These are phyloP conservation scores for Halenospora varia DNA, from an alignment of 495 filamentous ascomycete genomes.

Conservation along the genomic window DNA sequence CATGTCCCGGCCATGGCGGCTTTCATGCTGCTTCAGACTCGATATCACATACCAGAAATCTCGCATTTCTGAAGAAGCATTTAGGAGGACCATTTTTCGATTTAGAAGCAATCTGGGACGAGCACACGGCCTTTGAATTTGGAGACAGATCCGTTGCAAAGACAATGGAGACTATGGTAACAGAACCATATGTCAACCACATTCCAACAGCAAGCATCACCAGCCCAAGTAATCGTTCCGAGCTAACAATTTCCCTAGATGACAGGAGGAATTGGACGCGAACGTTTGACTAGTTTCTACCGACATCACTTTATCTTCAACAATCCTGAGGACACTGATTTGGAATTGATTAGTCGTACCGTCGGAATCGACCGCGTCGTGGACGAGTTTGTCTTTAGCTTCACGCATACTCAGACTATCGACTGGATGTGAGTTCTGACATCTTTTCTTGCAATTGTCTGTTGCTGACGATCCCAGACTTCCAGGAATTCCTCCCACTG, in stretches of 20 bases:
- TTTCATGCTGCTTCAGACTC: conserved; percentile 9
- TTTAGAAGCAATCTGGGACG: conserved; percentile 57
- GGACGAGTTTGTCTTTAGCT: conserved; percentile 55
- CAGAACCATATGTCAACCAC: conserved; percentile 58
- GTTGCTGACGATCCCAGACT: conserved; percentile 26
- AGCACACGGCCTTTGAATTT: conserved; percentile 54
- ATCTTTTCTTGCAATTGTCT: conserved; percentile 10
- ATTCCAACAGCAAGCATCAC: conserved; percentile 38
- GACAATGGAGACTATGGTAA: conserved; percentile 56
- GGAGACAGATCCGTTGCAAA: conserved; percentile 44
- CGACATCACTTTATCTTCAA: conserved; percentile 66
- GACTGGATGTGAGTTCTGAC: conserved; percentile 59
- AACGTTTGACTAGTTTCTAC: conserved; percentile 69
- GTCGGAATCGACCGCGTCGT: conserved; percentile 52
- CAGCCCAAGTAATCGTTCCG: neutral
- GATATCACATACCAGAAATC: conserved; percentile 41
- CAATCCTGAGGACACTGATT: conserved; percentile 61
- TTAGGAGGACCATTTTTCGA: conserved; percentile 52
- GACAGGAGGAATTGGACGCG: conserved; percentile 70
- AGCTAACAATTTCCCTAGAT: conserved; percentile 11
- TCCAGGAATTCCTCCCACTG: conserved; percentile 70
- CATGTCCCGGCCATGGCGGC: neutral
- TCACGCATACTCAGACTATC: conserved; percentile 67
- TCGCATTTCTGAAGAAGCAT: conserved; percentile 47
- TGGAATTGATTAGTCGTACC: conserved; percentile 71